These are phyloP conservation scores for Pezicula radicicola DNA, from an alignment of 2,329 filamentous ascomycete genomes.

Conservation along the genomic window DNA sequence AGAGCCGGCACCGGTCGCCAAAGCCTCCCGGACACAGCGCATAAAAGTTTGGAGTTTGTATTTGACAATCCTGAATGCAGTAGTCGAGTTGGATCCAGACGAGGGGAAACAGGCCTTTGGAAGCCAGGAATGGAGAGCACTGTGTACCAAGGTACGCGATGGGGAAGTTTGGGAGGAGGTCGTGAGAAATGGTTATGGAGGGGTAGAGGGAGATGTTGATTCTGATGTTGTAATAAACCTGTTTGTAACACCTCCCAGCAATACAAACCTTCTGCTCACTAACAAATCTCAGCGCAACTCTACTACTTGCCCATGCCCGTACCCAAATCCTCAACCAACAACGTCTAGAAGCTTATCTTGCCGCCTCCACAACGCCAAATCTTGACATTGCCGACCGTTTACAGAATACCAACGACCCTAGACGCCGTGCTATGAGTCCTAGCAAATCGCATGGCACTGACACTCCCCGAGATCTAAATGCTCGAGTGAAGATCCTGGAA, in stretches of 20 bases:
- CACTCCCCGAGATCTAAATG: slow-evolving; percentile 79
- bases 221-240: slow-evolving; percentile 90
- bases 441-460: slow-evolving; percentile 60
- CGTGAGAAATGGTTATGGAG: slow-evolving; percentile 81
- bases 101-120: slow-evolving; percentile 90
- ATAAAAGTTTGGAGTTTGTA: slow-evolving; percentile 99
- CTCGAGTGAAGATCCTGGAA: slow-evolving; percentile 88
- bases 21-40: slow-evolving; percentile 75
- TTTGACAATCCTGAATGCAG: slow-evolving; percentile 86
- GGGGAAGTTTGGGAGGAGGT: slow-evolving; percentile 95
- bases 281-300: slow-evolving; percentile 65
- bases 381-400: slow-evolving; percentile 69
- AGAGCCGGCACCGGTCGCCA: slow-evolving; percentile 64
- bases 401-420: slow-evolving; percentile 26
- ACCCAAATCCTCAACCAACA: slow-evolving; percentile 83
- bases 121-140: slow-evolving; percentile 74
- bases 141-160: slow-evolving; percentile 82
- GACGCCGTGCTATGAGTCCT: slow-evolving; percentile 66
- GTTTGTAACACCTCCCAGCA: slow-evolving; percentile 43
- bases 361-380: slow-evolving; percentile 68
- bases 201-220: slow-evolving; percentile 86
- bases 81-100: slow-evolving; percentile 83
- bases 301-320: slow-evolving; percentile 85
- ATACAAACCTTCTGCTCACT: slow-evolving; percentile 4
- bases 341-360: slow-evolving; percentile 84